Evolutionary conservation across 1,284 basidiomycete genomes (phyloP), one percentile per base, ranked within the genome.

Genomic region (Trametes hirsuta): DNA sequence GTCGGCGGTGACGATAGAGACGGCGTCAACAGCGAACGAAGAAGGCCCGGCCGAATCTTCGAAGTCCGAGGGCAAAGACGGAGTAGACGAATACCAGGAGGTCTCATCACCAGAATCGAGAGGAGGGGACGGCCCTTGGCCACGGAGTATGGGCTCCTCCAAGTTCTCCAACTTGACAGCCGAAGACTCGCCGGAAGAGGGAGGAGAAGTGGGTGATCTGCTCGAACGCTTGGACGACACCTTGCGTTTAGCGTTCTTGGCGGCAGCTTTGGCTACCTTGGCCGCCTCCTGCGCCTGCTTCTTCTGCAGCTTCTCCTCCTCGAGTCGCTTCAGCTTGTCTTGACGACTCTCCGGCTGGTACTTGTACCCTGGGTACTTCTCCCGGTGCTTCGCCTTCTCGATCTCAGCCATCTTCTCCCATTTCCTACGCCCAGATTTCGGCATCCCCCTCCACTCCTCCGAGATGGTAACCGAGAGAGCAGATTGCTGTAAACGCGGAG

Each of bases 401-500:
- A 81, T 71, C 47, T 90, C 88, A 0, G 91, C 90, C 61, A 81
- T 73, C n/a, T 80, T 75, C 69, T 94, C 92, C 71, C 87, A 96
- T n/a, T 82, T 68, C 3, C 75, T 75, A 66, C 82, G 84, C 53
- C 86, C 78, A 0, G 77, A 75, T 0, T 79, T 74, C 0, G 75
- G 50, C 68, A 91, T 91, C 3, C 75, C 71, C 67, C 78, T 85
- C 94, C 94, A 96, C 79, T 87, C 79, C 2, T 73, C 59, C 2
- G 87, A 83, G 61, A 96, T 87, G 47, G 85, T 71, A 66, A 84
- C 85, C 40, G 93, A 94, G 52, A 94, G 82, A 30, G 86, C 82
- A 0, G 89, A 83, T 30, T 65, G 63, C 47, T 49, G 52, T 30
- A 30, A 30, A 8, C 30, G 30, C 5, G 30, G 30, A 30, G 30